Percentiles rank a stretch among this genome's conserved stretches.
Evolutionary conservation across 2,329 filamentous ascomycete species (phyloP).

Genomic region (Apiospora hydei): DNA sequence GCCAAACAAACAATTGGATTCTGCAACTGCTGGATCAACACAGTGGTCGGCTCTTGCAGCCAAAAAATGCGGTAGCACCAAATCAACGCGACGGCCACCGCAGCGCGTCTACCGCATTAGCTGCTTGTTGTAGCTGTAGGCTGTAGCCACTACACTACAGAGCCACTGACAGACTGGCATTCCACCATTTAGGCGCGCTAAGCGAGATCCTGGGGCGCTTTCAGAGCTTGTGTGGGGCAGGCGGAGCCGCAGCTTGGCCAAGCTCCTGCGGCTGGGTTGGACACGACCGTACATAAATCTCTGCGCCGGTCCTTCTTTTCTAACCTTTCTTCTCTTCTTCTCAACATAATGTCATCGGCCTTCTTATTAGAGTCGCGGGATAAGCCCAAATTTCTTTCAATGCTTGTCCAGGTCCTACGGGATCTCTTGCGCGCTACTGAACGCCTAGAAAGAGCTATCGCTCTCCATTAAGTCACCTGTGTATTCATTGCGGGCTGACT

Average conservation of each 20-base stretch:
- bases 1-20: constrained; percentile 22
- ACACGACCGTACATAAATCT: constrained; percentile 29
- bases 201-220: not conserved
- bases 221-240: constrained; percentile 22
- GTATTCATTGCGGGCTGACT: constrained; percentile 47
- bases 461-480: constrained; percentile 76
- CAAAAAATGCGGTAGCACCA: constrained; percentile 15
- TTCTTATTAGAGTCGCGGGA: constrained; percentile 99
- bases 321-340: constrained; percentile 58
- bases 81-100: constrained; percentile 5
- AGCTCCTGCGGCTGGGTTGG: constrained; percentile 20
- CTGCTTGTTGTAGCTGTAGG: not conserved
- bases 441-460: constrained; percentile 84
- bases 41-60: constrained; percentile 9
- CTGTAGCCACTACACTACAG: not conserved
- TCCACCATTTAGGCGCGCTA: constrained; percentile 20
- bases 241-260: constrained; percentile 14
- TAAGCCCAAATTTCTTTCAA: constrained; percentile 71
- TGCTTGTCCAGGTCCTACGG: constrained; percentile 89
- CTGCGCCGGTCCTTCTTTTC: constrained; percentile 40
- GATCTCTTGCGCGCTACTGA: constrained; percentile 96
- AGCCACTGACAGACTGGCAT: constrained; percentile 14
- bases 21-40: not conserved
- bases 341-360: constrained; percentile 75
- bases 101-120: not conserved